Evolutionary conservation across 345 rosid genomes (phyloP).

Genomic region (Cardamine chenopodiifolia): DNA sequence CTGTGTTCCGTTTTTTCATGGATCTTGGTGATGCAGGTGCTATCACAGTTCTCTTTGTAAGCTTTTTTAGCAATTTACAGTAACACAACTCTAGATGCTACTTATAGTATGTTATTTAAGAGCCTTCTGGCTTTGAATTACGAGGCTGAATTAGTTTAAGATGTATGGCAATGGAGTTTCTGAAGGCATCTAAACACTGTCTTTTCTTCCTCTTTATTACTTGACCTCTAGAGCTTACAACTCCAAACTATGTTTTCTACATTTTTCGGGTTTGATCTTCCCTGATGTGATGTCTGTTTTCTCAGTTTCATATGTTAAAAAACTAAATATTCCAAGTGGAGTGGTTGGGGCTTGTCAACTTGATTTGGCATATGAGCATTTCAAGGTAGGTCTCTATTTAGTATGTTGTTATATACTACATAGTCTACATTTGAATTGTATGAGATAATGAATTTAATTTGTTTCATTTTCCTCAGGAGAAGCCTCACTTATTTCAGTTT

Average conservation of each 20-base stretch:
- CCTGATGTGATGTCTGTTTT: conserved; percentile 32
- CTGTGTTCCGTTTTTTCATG: conserved; percentile 90
- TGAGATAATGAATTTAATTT: not conserved
- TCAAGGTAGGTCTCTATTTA: conserved; percentile 65
- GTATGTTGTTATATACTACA: not conserved
- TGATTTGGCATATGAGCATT: conserved; percentile 97
- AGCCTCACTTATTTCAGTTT: conserved; percentile 88
- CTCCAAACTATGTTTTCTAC: not conserved
- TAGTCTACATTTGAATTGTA: not conserved
- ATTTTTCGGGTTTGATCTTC: conserved; percentile 3
- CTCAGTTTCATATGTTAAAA: conserved; percentile 80
- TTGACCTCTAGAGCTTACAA: not conserved
- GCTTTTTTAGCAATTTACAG: conserved; percentile 11
- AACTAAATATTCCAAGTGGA: conserved; percentile 89
- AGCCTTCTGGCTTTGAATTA: not conserved
- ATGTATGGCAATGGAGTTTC: not conserved
- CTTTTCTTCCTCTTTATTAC: not conserved
- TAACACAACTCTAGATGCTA: not conserved
- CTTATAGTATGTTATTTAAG: not conserved
- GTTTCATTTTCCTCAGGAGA: conserved; percentile 59
- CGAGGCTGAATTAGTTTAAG: not conserved
- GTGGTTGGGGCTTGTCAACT: conserved; percentile 97
- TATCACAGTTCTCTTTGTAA: conserved; percentile 21
- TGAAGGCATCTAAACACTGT: not conserved
- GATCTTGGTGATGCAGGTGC: conserved; percentile 98